Percentiles rank a stretch among this genome's conserved stretches.
phyloP scores from a whole-genome alignment of 345 rosid genomes.

The Citrus glauca region DNA sequence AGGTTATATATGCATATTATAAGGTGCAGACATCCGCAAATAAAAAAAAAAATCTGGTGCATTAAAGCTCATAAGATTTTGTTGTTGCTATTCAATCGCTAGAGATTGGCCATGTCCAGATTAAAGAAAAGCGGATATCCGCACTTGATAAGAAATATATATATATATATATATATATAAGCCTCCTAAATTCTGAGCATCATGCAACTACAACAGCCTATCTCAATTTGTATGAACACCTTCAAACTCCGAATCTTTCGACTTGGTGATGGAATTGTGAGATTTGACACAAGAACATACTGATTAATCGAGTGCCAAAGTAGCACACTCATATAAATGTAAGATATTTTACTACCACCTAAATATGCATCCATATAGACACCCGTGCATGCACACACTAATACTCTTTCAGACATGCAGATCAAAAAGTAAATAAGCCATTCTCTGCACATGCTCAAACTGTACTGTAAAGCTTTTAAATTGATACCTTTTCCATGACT shows the following conservation, averaged over 20 bases:
- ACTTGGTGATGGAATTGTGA: neutral
- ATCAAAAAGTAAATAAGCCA: neutral
- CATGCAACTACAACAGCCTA: neutral
- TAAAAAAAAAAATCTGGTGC: too few relatives aligned
- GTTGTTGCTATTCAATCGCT: too few relatives aligned
- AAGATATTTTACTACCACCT: neutral
- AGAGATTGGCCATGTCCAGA: too few relatives aligned
- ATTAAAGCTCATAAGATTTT: too few relatives aligned
- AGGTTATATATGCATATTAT: too few relatives aligned
- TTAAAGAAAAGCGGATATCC: too few relatives aligned
- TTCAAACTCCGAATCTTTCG: neutral
- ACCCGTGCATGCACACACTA: neutral
- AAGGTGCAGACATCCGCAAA: too few relatives aligned
- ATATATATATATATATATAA: too few relatives aligned
- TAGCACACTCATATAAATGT: neutral
- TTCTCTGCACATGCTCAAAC: neutral
- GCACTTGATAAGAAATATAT: too few relatives aligned
- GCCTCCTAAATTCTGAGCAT: too few relatives aligned
- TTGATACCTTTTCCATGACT: constrained; percentile 68
- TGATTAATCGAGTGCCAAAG: neutral
- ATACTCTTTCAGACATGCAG: neutral
- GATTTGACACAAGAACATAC: neutral
- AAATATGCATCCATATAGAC: neutral
- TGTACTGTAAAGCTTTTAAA: neutral
- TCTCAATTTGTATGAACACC: neutral